Conservation (phyloP, 345 rosid genomes). For the Toxicodendron radicans region DNA sequence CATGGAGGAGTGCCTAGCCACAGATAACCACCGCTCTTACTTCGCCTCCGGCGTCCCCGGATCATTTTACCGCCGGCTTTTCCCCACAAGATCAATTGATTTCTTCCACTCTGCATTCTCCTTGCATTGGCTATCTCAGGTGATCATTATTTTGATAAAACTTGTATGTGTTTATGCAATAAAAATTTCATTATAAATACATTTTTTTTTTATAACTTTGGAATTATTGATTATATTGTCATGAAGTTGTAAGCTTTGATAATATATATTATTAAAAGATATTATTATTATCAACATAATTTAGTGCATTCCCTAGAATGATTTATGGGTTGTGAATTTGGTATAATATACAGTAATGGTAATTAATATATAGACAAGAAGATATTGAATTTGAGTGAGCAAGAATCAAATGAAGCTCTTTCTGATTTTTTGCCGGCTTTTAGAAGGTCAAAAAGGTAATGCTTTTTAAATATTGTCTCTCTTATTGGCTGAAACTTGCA, state of each 20-base stretch:
- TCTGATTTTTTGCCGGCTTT: constrained; percentile 19
- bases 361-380: neutral
- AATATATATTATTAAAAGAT: neutral
- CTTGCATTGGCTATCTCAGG: constrained; percentile 99
- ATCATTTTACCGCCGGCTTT: constrained; percentile 81
- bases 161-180: neutral
- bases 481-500: neutral
- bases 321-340: constrained; percentile 6
- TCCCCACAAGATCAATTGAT: constrained; percentile 74
- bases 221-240: too few species aligned
- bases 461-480: constrained; percentile 5
- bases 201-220: too few species aligned
- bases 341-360: neutral
- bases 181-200: neutral
- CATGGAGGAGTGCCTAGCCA: constrained; percentile 85
- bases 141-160: constrained; percentile 7
- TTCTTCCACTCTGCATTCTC: constrained; percentile 92
- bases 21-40: constrained; percentile 69
- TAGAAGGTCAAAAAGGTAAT: constrained; percentile 27
- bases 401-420: neutral
- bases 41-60: constrained; percentile 91
- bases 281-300: too few species aligned
- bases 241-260: neutral
- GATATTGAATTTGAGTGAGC: neutral
- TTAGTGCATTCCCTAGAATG: constrained; percentile 22